These are phyloP conservation scores for Lactarius sp. DNA, from an alignment of 768 basidiomycete species.

Conservation along the genomic window DNA sequence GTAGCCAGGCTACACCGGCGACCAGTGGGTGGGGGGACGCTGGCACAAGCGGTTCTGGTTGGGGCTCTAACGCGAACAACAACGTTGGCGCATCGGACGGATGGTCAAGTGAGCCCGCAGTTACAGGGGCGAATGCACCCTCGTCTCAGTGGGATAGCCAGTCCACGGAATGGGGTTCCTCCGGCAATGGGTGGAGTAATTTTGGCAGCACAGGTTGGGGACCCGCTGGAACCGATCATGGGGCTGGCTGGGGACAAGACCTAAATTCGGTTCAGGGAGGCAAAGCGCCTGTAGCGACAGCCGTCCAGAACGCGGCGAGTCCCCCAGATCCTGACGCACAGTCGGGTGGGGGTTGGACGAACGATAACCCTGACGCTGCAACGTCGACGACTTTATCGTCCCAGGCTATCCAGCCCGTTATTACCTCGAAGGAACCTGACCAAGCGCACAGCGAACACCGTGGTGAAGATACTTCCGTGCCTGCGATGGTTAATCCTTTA, in stretches of 20 bases:
- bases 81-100: background rate
- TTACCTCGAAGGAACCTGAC: background rate
- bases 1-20: background rate
- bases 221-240: background rate
- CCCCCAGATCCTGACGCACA: background rate
- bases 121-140: background rate
- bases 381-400: background rate
- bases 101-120: background rate
- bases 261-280: background rate
- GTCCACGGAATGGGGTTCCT: constrained; percentile 1
- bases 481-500: background rate
- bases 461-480: background rate
- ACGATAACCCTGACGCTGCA: background rate
- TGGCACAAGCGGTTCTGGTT: constrained; percentile 10
- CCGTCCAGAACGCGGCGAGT: background rate
- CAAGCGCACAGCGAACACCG: background rate
- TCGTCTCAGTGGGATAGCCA: background rate
- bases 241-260: constrained; percentile 12
- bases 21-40: constrained; percentile 12
- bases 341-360: background rate
- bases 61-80: background rate
- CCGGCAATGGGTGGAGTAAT: background rate
- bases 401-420: background rate
- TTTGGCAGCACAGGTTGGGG: background rate
- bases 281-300: background rate